phyloP scores from a whole-genome alignment of 106 monocot genomes.

The Acorus calamus region DNA sequence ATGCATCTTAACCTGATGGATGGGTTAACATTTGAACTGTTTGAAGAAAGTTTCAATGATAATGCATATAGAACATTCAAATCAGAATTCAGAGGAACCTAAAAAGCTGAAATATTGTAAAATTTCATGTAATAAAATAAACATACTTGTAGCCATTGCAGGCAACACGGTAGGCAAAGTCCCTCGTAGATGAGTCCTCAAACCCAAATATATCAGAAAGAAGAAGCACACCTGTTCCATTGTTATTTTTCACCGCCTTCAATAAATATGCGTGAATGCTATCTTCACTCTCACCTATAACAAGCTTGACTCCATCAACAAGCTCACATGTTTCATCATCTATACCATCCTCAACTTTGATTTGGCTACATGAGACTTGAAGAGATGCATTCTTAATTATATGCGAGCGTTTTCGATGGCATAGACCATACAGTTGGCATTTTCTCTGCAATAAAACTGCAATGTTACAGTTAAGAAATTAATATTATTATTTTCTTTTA shows the following conservation, averaged over 20 bases:
- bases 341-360: conserved; percentile 26
- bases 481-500: too few species aligned
- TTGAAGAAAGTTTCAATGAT: too few species aligned
- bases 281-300: conserved; percentile 53
- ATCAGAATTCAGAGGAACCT: not conserved
- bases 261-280: conserved; percentile 65
- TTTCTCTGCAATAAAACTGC: conserved; percentile 68
- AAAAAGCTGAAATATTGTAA: not conserved
- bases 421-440: not conserved
- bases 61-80: not conserved
- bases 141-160: conserved; percentile 93
- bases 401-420: not conserved
- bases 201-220: conserved; percentile 81
- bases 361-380: conserved; percentile 20
- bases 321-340: conserved; percentile 87
- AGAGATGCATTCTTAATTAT: conserved; percentile 2
- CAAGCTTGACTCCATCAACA: conserved; percentile 59
- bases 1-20: too few species aligned
- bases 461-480: conserved; percentile 55
- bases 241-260: conserved; percentile 91
- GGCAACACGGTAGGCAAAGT: conserved; percentile 84
- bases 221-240: conserved; percentile 65
- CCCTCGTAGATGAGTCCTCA: conserved; percentile 74
- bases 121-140: not conserved
- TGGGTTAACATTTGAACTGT: too few species aligned